These are phyloP conservation scores for Acer campestre DNA, from an alignment of 345 rosid species.

Conservation along the genomic window DNA sequence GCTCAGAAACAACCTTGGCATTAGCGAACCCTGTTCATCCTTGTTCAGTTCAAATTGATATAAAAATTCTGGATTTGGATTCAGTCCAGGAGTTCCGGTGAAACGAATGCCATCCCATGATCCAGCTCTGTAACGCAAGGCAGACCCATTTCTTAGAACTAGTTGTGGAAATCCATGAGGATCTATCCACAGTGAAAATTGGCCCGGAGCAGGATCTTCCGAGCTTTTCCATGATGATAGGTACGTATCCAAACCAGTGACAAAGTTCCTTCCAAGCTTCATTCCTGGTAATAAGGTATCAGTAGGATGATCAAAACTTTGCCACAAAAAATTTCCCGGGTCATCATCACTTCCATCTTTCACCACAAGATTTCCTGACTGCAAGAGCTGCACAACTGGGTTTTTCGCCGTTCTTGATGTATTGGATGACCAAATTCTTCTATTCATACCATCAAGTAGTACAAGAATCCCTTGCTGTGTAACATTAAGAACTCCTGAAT, in stretches of 20 bases:
- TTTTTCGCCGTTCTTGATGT: constrained; percentile 12
- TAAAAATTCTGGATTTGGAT: not conserved
- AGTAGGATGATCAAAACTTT: constrained; percentile 54
- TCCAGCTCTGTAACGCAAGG: constrained; percentile 17
- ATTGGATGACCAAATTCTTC: constrained; percentile 35
- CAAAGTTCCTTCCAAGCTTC: constrained; percentile 51
- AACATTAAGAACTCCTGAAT: constrained; percentile 18
- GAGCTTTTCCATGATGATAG: constrained; percentile 36
- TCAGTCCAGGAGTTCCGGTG: constrained; percentile 24
- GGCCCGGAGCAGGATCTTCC: constrained; percentile 28
- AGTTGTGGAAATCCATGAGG: constrained; percentile 31
- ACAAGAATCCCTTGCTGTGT: constrained; percentile 11
- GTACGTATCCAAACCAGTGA: constrained; percentile 28
- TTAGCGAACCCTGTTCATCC: not conserved
- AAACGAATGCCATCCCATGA: constrained; percentile 38
- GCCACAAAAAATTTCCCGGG: constrained; percentile 40
- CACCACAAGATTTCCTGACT: constrained; percentile 51
- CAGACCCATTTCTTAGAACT: constrained; percentile 3
- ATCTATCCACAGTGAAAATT: constrained; percentile 22
- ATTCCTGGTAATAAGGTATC: constrained; percentile 49
- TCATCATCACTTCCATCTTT: constrained; percentile 19
- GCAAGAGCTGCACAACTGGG: constrained; percentile 42
- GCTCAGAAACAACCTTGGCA: constrained; percentile 14
- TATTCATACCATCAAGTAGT: not conserved
- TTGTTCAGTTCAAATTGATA: constrained; percentile 6